phyloP scores from a whole-genome alignment of 352 stramenopile species.

The Globisporangium sylvaticum region DNA sequence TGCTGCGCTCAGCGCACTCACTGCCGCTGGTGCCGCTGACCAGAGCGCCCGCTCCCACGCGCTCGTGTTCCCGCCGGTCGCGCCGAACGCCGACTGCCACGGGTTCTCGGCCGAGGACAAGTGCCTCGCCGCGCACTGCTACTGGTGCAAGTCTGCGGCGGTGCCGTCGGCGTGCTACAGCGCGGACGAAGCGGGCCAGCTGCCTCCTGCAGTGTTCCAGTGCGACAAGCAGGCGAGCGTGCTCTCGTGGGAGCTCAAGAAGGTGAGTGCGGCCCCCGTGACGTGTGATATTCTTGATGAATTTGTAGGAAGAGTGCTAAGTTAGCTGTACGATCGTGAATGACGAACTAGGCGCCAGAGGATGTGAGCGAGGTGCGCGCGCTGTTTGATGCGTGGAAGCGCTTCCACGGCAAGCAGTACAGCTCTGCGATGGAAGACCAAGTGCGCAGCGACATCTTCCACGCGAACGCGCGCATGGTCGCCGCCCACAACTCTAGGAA shows the following conservation, averaged over 20 bases:
- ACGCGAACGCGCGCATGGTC: conserved; percentile 56
- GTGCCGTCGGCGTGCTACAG: conserved; percentile 81
- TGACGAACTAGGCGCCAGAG: conserved; percentile 16
- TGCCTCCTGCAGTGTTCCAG: conserved; percentile 72
- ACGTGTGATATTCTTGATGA: too few relatives aligned
- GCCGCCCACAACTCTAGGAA: conserved; percentile 51
- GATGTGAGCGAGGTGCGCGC: conserved; percentile 22
- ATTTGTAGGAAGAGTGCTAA: not conserved
- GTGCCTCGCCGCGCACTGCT: conserved; percentile 57
- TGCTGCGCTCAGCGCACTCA: not conserved
- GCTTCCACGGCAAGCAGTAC: conserved; percentile 42
- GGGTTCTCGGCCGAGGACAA: conserved; percentile 35
- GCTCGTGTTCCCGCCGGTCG: conserved; percentile 23
- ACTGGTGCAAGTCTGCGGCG: conserved; percentile 73
- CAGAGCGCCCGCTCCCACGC: conserved; percentile 12
- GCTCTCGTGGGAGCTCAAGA: conserved; percentile 34
- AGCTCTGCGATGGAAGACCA: conserved; percentile 42
- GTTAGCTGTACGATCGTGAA: not conserved
- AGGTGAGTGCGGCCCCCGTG: conserved; percentile 6
- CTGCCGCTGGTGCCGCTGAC: not conserved
- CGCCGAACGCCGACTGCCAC: conserved; percentile 41
- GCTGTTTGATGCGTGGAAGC: conserved; percentile 60
- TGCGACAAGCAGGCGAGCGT: conserved; percentile 38
- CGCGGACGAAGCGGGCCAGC: conserved; percentile 49
- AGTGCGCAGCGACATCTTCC: conserved; percentile 52